Base-by-base conservation (phyloP, 352 stramenopile species). In the Globisporangium okanoganense region DNA sequence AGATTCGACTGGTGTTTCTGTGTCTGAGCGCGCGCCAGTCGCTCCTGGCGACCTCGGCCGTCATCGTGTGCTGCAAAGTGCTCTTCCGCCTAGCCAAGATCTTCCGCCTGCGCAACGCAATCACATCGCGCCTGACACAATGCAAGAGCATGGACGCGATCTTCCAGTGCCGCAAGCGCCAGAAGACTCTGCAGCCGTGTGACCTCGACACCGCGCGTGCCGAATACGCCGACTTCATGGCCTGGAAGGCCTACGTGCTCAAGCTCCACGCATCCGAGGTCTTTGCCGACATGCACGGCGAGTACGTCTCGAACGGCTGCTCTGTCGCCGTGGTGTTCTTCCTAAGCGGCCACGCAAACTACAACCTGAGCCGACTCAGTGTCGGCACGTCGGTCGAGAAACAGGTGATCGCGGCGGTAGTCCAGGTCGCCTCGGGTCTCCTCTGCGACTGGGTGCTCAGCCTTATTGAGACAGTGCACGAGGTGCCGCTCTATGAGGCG, bases 241-340 rank as follows among this genome's bases (percentile, higher is more conserved):
- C 71, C 45, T 76, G 65, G 65, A 73, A 71, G 16, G 66, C 71
- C 10, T 56, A 58, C 57, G 64, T 60, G 36, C 57, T 76, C 73
- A 33, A 33, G 29, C 29, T 33, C 29, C 29, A 81, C 16, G 73
- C 73, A 5, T 70, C 67, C 1, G 73, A 78, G 41, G 73, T 81
- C 0, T 81, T 78, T 29, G 70, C 70, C 9, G 70, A 74, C 47
- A 81, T 81, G 73, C 67, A 81, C 43, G 73, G 61, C 35, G 73
- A 81, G 45, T 81, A 78, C 35, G 72, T 81, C 31, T 71, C 70
- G 2, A 76, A 76, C 56, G 67, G 62, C 41, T 69, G 61, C 16
- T 48, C 72, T 3, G 61, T 62, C 24, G 63, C 57, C 13, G 35
- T 73, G 24, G 44, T 73, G 2, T 64, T 62, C n/a, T 47, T 67